Conservation (phyloP, 2,329 filamentous ascomycete genomes). For the Trichoderma gracile region DNA sequence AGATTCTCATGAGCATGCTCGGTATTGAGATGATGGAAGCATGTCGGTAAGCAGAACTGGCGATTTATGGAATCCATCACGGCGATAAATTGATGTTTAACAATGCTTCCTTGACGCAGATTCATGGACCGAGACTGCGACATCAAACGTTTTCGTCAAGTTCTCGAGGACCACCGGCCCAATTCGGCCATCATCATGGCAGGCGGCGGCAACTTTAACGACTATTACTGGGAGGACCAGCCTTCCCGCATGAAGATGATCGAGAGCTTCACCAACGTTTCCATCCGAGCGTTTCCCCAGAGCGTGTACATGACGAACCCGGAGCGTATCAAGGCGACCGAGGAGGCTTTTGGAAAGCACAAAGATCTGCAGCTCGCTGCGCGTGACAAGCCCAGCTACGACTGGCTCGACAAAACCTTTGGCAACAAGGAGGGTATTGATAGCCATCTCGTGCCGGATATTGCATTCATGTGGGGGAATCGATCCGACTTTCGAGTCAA, state of each 20-base stretch:
- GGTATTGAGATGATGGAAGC: constrained; percentile 23
- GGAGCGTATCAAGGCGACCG: constrained; percentile 17
- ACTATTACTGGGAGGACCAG: constrained; percentile 22
- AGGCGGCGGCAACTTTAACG: constrained; percentile 19
- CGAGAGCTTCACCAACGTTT: constrained; percentile 18
- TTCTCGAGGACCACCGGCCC: constrained; percentile 15
- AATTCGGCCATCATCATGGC: constrained; percentile 20
- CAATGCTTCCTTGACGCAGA: background rate
- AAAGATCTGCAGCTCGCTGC: constrained; percentile 17
- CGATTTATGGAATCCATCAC: background rate
- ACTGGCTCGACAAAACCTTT: constrained; percentile 16
- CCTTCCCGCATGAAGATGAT: constrained; percentile 21
- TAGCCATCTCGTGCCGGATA: constrained; percentile 15
- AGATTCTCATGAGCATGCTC: constrained; percentile 22
- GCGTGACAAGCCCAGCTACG: constrained; percentile 16
- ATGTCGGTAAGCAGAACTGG: background rate
- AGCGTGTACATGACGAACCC: constrained; percentile 23
- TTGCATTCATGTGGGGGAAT: constrained; percentile 23
- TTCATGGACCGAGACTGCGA: constrained; percentile 21
- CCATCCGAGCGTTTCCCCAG: constrained; percentile 17
- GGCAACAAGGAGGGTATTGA: constrained; percentile 10
- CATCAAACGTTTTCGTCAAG: constrained; percentile 7
- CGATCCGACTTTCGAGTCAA: constrained; percentile 20
- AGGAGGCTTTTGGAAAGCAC: constrained; percentile 20
- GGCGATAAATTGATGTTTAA: background rate